A percentile compares a stretch with the other conserved stretches of the same genome.
phyloP scores from a whole-genome alignment of 1,284 basidiomycete genomes.

The Puccinia hordei region DNA sequence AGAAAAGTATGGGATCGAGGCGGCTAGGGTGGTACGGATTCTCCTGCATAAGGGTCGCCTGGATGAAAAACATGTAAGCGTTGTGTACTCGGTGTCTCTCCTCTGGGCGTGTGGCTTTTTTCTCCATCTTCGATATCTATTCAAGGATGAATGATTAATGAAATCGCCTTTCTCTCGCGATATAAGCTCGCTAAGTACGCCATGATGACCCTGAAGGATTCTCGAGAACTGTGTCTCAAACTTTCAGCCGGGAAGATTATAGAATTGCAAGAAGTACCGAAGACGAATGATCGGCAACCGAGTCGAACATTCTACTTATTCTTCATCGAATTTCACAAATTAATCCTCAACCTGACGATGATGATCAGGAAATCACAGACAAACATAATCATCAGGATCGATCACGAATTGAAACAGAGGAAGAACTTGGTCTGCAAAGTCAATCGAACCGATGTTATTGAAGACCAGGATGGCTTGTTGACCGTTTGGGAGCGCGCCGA shows the following conservation, averaged over 20 bases:
- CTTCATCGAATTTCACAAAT: conserved; percentile 44
- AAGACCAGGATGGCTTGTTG: conserved; percentile 9
- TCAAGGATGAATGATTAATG: not conserved
- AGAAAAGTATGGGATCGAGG: conserved; percentile 40
- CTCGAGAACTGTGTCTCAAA: conserved; percentile 43
- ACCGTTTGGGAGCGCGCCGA: conserved; percentile 26
- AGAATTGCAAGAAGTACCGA: conserved; percentile 47
- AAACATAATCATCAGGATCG: conserved; percentile 22
- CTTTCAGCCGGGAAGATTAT: conserved; percentile 29
- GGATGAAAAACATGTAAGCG: conserved; percentile 42
- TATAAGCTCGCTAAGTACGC: conserved; percentile 38
- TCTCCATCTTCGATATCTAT: not conserved
- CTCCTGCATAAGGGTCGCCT: conserved; percentile 39
- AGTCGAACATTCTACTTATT: conserved; percentile 39
- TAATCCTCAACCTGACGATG: conserved; percentile 36
- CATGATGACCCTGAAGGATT: conserved; percentile 46
- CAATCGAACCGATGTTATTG: conserved; percentile 30
- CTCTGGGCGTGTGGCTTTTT: not conserved
- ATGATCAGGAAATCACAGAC: conserved; percentile 39
- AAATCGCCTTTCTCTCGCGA: not conserved
- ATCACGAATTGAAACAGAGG: conserved; percentile 26
- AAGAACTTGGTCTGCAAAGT: conserved; percentile 25
- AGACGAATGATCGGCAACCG: conserved; percentile 42
- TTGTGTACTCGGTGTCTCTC: not conserved
- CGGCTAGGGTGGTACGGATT: conserved; percentile 39